Evolutionary conservation across 2,329 filamentous ascomycete species (phyloP).

Genomic region (Helotiales sp.): DNA sequence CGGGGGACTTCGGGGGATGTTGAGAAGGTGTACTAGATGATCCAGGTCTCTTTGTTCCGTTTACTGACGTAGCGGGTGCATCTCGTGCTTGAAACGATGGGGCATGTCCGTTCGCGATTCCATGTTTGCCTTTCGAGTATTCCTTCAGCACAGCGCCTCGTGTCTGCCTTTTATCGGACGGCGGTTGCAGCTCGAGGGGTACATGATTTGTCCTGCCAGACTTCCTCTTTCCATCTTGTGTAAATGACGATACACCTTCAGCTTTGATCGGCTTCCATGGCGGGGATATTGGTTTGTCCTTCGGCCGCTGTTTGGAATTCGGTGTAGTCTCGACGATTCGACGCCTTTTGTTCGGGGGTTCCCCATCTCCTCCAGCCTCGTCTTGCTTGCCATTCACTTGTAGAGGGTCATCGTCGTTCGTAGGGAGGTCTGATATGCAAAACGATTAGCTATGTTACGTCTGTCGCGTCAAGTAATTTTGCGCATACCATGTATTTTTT

Average conservation of each 20-base stretch:
- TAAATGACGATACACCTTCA: slow-evolving; percentile 86
- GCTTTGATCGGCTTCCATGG: slow-evolving; percentile 90
- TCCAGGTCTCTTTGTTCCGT: slow-evolving; percentile 32
- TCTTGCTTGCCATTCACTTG: slow-evolving; percentile 42
- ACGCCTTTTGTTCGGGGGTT: slow-evolving; percentile 68
- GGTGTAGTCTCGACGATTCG: slow-evolving; percentile 59
- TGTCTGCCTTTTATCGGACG: slow-evolving; percentile 57
- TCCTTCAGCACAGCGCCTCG: slow-evolving; percentile 50
- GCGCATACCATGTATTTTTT: slow-evolving; percentile 39
- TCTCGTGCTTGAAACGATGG: slow-evolving; percentile 31
- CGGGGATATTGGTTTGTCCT: slow-evolving; percentile 69
- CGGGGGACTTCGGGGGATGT: slow-evolving; percentile 30
- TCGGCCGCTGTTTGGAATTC: slow-evolving; percentile 44
- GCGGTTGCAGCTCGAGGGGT: slow-evolving; percentile 57
- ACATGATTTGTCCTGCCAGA: slow-evolving; percentile 66
- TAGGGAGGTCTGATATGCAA: slow-evolving; percentile 32
- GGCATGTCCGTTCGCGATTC: slow-evolving; percentile 30
- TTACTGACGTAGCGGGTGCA: slow-evolving; percentile 27
- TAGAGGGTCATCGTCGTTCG: slow-evolving; percentile 34
- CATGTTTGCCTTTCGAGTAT: slow-evolving; percentile 38
- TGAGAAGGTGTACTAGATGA: slow-evolving; percentile 31
- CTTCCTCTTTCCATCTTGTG: slow-evolving; percentile 72
- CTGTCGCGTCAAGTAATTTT: slow-evolving; percentile 6
- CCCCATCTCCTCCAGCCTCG: slow-evolving; percentile 46
- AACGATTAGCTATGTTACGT: slow-evolving; percentile 26